Evolutionary conservation across 164 flowering plant species (phyloP), one percentile per base, ranked within the genome.

Genomic region (Tetrastigma voinierianum): DNA sequence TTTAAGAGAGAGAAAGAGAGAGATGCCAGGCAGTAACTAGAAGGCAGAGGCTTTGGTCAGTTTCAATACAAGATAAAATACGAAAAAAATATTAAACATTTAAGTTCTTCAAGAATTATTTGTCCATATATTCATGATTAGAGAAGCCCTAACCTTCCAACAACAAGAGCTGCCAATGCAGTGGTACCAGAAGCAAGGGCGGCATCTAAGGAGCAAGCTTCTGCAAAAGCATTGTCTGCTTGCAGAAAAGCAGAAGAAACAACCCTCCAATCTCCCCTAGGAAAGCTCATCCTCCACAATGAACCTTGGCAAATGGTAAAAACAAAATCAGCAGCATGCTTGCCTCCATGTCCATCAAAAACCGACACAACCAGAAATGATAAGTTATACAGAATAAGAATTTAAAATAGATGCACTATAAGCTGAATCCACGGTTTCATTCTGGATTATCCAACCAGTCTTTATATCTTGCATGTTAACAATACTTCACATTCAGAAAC

Each of bases 261-360:
- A 25, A 78, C 88, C 76, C 79, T 84, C 77, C 91, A 56, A 95
- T 80, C 75, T 91, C 93, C 57, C 64, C 69, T 0, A n/a, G 97
- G 97, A 59, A 95, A 95, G 43, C 82, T 79, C 87, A 70, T 87
- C 96, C 77, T 88, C 85, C 46, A 78, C 51, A 64, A 95, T 95
- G 70, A 87, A 84, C 73, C 83, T 83, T 15, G 88, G 97, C 76
- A 95, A 78, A 76, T 90, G 83, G 64, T 76, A 53, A 75, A 76
- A 57, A 86, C 97, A 84, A 95, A 95, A 44, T 91, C 90, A 15
- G 98, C 98, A 58, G 98, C 98, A 83, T 92, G 91, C 73, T 84
- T 90, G 53, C 98, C 98, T 56, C 96, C 97, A 83, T 95, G 98
- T 17, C 98, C 98, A 80, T 95, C 98, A 81, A 95, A 95, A 57